phyloP scores from a whole-genome alignment of 2,329 filamentous ascomycete genomes.

The Beauveria sp. region DNA sequence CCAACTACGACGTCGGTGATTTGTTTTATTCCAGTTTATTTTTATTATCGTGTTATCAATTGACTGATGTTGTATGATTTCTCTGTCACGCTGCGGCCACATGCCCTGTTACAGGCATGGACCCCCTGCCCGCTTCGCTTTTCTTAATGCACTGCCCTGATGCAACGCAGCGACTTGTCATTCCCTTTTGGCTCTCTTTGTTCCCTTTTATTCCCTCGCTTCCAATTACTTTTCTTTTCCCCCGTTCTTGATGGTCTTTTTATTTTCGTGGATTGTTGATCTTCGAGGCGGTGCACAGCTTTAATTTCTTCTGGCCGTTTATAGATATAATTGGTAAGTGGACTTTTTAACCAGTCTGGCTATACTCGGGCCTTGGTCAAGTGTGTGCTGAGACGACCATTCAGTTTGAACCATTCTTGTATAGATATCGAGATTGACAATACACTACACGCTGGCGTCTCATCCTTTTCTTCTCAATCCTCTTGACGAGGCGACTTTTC shows the following conservation, averaged over 20 bases:
- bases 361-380: too few relatives aligned
- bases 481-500: not conserved
- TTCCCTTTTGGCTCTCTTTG: not conserved
- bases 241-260: not conserved
- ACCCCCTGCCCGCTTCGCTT: not conserved
- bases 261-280: not conserved
- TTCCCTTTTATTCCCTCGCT: not conserved
- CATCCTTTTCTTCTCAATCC: not conserved
- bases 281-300: not conserved
- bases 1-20: not conserved
- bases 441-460: conserved; percentile 1
- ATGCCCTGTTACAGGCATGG: too few relatives aligned
- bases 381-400: not conserved
- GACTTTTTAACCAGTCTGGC: not conserved
- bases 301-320: too few relatives aligned
- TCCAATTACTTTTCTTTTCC: not conserved
- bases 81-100: too few relatives aligned
- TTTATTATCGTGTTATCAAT: not conserved
- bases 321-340: not conserved
- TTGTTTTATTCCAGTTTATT: not conserved
- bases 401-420: not conserved
- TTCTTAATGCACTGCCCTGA: not conserved
- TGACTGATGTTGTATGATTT: too few relatives aligned
- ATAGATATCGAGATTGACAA: not conserved
- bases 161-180: not conserved